Evolutionary conservation across 805 yeast genomes (phyloP), one percentile per base, ranked within the genome.

Genomic region (Yarrowia phangngaensis): DNA sequence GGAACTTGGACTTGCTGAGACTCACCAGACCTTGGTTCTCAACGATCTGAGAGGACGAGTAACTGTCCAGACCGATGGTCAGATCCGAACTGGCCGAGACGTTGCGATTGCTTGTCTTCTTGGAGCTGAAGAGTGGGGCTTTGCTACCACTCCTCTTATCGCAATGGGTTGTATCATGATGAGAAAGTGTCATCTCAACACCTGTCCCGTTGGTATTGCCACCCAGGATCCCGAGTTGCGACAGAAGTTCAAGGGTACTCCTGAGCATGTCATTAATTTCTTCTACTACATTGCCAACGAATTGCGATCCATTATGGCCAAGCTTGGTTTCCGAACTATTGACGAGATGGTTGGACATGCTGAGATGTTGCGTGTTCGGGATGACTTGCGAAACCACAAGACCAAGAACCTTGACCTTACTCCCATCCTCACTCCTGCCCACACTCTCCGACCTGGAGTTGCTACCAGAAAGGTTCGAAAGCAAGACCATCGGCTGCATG

Each of bases 271-370:
- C 52, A 89, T 90, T 69, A 90, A 90, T 75, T 92, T 90, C 75
- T 92, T 92, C 76, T 90, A 83, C 73, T 92, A 89, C 70, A 74
- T 90, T 65, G 81, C 96, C 51, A 86, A 88, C 60, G 98, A 90
- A 69, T 78, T 92, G 63, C 79, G 98, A 64, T 77, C 74, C 52
- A 82, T 85, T 60, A 90, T 90, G 98, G 96, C 98, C 32, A 77
- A 80, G 62, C 78, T 90, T 55, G 98, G 98, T 51, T 92, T 82
- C 80, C 78, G 97, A 64, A 86, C 95, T 48, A 79, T 90, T 64
- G 90, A 87, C 66, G 98, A 92, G 73, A 90, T 90, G 98, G 89
- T 90, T 59, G 98, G 98, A 61, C 88, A 83, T 66, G 87, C 97
- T 43, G 98, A 90, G 71, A 85, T 80, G 67, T 77, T 90, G 62